These are phyloP conservation scores for Fonsecaea erecta DNA, from an alignment of 2,329 filamentous ascomycete species.

Conservation along the genomic window DNA sequence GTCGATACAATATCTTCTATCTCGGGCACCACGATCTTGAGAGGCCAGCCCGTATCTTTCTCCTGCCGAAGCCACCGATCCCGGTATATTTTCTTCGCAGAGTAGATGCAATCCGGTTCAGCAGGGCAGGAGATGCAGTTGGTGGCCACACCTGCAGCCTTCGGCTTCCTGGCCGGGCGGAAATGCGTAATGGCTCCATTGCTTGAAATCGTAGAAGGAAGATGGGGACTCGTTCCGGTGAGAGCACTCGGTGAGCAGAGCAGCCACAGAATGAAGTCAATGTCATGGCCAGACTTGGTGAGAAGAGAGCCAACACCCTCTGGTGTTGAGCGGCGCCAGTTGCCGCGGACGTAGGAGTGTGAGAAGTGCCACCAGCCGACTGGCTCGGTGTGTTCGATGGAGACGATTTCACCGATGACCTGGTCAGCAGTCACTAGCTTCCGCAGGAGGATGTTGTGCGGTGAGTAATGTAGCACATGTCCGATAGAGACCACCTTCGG, in stretches of 20 bases:
- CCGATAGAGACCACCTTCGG: constrained; percentile 80
- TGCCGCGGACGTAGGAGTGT: constrained; percentile 87
- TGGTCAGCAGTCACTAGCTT: constrained; percentile 75
- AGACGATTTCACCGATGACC: constrained; percentile 81
- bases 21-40: constrained; percentile 87
- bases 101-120: constrained; percentile 79
- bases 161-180: constrained; percentile 74
- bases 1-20: constrained; percentile 73
- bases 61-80: constrained; percentile 69
- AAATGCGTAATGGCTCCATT: constrained; percentile 79
- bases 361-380: constrained; percentile 96
- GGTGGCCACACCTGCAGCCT: constrained; percentile 72
- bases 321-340: constrained; percentile 82
- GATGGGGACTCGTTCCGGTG: constrained; percentile 61
- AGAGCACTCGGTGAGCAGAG: constrained; percentile 71
- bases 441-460: constrained; percentile 85
- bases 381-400: constrained; percentile 88
- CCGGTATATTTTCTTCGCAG: constrained; percentile 80
- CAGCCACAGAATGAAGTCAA: constrained; percentile 91
- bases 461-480: constrained; percentile 90
- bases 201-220: constrained; percentile 76
- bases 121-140: constrained; percentile 84
- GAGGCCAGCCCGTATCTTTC: constrained; percentile 73
- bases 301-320: constrained; percentile 77
- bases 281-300: constrained; percentile 95